Evolutionary conservation across 1,284 basidiomycete genomes (phyloP).

Genomic region (Apiotrichum porosum): DNA sequence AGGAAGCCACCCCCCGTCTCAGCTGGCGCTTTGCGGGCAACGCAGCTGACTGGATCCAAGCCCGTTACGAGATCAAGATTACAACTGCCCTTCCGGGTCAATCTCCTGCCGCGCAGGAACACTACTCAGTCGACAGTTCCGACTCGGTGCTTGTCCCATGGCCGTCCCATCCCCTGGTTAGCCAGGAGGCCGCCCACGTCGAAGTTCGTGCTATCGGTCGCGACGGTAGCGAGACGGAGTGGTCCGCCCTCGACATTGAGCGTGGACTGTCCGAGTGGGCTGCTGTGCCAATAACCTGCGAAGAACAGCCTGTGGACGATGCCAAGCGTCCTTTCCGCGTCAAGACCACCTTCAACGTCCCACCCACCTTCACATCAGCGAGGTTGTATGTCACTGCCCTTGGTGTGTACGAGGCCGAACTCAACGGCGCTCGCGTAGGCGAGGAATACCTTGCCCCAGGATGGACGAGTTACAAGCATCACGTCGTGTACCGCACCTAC

Average conservation of each 20-base stretch:
- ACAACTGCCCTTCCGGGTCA: background rate
- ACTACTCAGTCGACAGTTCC: conserved; percentile 11
- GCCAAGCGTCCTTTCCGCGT: conserved; percentile 31
- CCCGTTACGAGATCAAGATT: conserved; percentile 28
- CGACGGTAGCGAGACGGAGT: conserved; percentile 13
- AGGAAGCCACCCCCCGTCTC: conserved; percentile 20
- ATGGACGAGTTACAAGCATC: conserved; percentile 37
- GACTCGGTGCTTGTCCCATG: conserved; percentile 30
- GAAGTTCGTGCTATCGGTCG: conserved; percentile 18
- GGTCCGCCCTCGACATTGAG: conserved; percentile 3
- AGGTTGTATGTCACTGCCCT: conserved; percentile 39
- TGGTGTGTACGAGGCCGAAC: conserved; percentile 33
- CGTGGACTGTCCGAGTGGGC: background rate
- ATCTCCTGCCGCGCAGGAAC: conserved; percentile 8
- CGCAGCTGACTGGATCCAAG: conserved; percentile 27
- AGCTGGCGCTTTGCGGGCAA: conserved; percentile 32
- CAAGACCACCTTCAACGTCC: conserved; percentile 15
- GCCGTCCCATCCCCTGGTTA: conserved; percentile 25
- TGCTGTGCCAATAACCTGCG: conserved; percentile 1
- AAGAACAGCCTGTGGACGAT: conserved; percentile 17
- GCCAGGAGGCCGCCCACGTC: conserved; percentile 20
- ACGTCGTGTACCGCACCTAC: conserved; percentile 34
- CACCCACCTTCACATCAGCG: background rate
- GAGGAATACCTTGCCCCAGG: conserved; percentile 41
- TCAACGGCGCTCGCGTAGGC: conserved; percentile 37